phyloP scores from a whole-genome alignment of 257 asterid genomes.

The Solanum corneliomulleri region DNA sequence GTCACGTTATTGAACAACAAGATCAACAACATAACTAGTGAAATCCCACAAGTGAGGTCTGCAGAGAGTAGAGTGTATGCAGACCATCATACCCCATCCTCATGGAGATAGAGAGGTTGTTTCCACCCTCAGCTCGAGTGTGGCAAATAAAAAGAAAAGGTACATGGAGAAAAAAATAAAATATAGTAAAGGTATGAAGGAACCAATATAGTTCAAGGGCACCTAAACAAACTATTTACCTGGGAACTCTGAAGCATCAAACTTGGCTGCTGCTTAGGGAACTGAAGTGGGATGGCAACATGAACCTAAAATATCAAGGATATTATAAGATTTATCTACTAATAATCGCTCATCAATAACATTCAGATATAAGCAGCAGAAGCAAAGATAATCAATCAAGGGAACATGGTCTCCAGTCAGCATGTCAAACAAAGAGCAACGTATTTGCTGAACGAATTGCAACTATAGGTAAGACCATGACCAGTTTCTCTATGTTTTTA shows the following conservation, averaged over 20 bases:
- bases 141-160: not conserved
- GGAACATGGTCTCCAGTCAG: not conserved
- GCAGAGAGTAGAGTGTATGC: not conserved
- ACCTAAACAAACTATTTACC: conserved; percentile 18
- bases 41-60: not conserved
- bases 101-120: not conserved
- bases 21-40: not conserved
- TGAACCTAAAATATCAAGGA: conserved; percentile 43
- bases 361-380: not conserved
- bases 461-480: not conserved
- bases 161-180: not conserved
- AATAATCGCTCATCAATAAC: not conserved
- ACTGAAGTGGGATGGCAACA: conserved; percentile 66
- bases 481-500: not conserved
- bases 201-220: not conserved
- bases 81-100: not conserved
- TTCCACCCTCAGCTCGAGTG: not conserved
- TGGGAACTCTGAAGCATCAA: conserved; percentile 80
- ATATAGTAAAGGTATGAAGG: not conserved
- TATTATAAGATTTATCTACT: not conserved
- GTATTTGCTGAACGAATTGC: not conserved
- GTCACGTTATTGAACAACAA: not conserved
- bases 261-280: conserved; percentile 76
- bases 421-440: not conserved
- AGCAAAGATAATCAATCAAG: not conserved